Base-by-base conservation (phyloP, 768 basidiomycete genomes). In the Suillus sp. region DNA sequence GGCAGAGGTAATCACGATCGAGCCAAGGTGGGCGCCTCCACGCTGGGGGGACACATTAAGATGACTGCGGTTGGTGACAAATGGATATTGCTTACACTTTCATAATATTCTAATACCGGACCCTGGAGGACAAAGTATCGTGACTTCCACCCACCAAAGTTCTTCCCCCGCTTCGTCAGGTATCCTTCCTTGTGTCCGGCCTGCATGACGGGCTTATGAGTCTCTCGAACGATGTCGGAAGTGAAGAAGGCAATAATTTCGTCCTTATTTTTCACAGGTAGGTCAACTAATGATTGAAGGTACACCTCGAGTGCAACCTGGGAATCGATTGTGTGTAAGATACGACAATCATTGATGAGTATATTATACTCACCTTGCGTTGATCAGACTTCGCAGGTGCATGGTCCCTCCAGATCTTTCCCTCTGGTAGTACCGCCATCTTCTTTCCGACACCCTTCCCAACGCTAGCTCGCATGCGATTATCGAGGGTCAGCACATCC, bases 101-200 rank as follows among this genome's bases (percentile, higher is more conserved):
- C 97, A 70, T 92, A 99, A 76, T 99, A 99, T 71, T 96, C 93
- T 58, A 99, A 81, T 1, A 91, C 84, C 3, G 93, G 89, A 0
- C 96, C 95, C 75, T 93, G 90, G 30, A 98, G 81, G 9, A 98
- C 94, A 70, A 99, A 99, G 76, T 89, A 99, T 48, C 97, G 84
- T 30, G 94, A 94, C 73, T 96, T 96, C 96, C 94, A 96, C 2
- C 96, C 95, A 51, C 97, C 97, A 77, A 99, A 98, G 71, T 94
- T 97, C 80, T 98, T 95, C 25, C 96, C 96, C 63, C 95, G 84
- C 78, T 98, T 98, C 22, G 96, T 98, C 40, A 97, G 79, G 74
- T 96, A 96, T 18, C 96, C 96, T 75, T 96, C 93, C 76, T 96
- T 97, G 78, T 95, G 88, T 32, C 92, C 92, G 2, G 83, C 83